A percentile compares a stretch with the other conserved stretches of the same genome.
These are phyloP conservation scores for Metschnikowia anglica DNA, from an alignment of 805 yeast species.

Conservation along the genomic window DNA sequence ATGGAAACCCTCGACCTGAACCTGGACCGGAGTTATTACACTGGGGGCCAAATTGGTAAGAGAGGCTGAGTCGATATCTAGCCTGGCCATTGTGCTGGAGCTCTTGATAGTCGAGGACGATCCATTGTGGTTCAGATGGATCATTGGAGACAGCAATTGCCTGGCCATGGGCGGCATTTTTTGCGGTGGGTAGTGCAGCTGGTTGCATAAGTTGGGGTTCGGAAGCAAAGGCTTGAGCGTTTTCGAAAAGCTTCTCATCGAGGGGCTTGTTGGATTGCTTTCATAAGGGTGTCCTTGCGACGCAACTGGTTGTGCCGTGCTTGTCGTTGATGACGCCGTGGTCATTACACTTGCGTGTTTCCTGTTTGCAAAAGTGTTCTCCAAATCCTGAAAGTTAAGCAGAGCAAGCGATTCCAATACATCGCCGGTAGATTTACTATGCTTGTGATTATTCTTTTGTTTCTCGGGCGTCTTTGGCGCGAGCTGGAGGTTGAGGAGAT, in stretches of 20 bases:
- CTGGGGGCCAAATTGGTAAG: slow-evolving; percentile 32
- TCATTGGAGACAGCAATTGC: slow-evolving; percentile 19
- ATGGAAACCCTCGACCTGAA: slow-evolving; percentile 26
- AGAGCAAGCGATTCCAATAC: slow-evolving; percentile 17
- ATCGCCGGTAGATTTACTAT: slow-evolving; percentile 18
- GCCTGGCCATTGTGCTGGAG: slow-evolving; percentile 33
- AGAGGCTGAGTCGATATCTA: slow-evolving; percentile 31
- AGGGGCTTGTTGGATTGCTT: slow-evolving; percentile 21
- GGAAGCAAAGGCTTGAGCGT: slow-evolving; percentile 21
- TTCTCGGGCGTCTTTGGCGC: slow-evolving; percentile 5
- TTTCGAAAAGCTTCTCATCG: slow-evolving; percentile 16
- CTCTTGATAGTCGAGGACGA: slow-evolving; percentile 29
- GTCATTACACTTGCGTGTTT: slow-evolving; percentile 21
- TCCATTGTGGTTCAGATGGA: slow-evolving; percentile 20
- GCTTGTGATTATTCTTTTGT: slow-evolving; percentile 3
- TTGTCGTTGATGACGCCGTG: slow-evolving; percentile 21
- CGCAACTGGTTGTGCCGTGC: slow-evolving; percentile 8
- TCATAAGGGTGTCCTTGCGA: slow-evolving; percentile 14
- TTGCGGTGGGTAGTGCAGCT: slow-evolving; percentile 12
- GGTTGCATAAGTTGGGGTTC: slow-evolving; percentile 21
- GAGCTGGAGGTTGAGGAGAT: slow-evolving; percentile 10
- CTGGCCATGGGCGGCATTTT: slow-evolving; percentile 18
- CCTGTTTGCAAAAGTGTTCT: slow-evolving; percentile 14
- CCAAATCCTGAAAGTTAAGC: slow-evolving; percentile 18
- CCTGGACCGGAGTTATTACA: slow-evolving; percentile 43